Conservation (phyloP, 441 rosid genomes). For the Eruca vesicaria region DNA sequence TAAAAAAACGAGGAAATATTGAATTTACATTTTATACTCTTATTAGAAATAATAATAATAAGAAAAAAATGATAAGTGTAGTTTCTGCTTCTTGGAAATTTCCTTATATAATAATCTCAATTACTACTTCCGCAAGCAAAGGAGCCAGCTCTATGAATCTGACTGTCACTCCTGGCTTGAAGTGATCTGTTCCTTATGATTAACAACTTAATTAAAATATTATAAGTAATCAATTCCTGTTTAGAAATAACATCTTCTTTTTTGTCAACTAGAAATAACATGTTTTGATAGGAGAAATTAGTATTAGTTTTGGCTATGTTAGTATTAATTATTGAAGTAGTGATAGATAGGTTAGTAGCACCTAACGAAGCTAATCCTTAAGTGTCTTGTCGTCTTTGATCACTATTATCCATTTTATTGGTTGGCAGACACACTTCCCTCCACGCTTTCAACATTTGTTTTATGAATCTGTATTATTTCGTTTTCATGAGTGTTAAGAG, state of each 20-base stretch:
- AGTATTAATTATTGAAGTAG: conserved; percentile 26
- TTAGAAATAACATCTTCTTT: conserved; percentile 11
- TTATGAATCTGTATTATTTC: conserved; percentile 20
- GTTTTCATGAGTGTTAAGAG: conserved; percentile 17
- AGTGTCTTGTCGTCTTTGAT: conserved; percentile 35
- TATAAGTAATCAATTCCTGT: background rate
- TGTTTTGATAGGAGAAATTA: background rate
- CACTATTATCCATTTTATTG: conserved; percentile 20
- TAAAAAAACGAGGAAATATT: background rate
- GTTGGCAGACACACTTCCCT: conserved; percentile 32
- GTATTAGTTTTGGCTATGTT: conserved; percentile 16
- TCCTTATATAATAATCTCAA: background rate
- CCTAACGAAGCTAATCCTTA: conserved; percentile 36
- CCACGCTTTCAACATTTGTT: conserved; percentile 15
- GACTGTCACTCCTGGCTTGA: conserved; percentile 22
- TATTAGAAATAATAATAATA: background rate
- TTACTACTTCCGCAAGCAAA: conserved; percentile 31
- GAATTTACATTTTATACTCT: background rate
- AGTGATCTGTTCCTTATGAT: conserved; percentile 24
- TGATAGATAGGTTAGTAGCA: conserved; percentile 37
- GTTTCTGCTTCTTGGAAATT: conserved; percentile 14
- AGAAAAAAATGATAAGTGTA: background rate
- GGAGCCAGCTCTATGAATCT: conserved; percentile 22
- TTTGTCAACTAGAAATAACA: conserved; percentile 3
- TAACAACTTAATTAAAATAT: background rate